Percentiles rank a stretch among this genome's conserved stretches.
These are phyloP conservation scores for Trichoderma gracile DNA, from an alignment of 2,329 filamentous ascomycete species.

Conservation along the genomic window DNA sequence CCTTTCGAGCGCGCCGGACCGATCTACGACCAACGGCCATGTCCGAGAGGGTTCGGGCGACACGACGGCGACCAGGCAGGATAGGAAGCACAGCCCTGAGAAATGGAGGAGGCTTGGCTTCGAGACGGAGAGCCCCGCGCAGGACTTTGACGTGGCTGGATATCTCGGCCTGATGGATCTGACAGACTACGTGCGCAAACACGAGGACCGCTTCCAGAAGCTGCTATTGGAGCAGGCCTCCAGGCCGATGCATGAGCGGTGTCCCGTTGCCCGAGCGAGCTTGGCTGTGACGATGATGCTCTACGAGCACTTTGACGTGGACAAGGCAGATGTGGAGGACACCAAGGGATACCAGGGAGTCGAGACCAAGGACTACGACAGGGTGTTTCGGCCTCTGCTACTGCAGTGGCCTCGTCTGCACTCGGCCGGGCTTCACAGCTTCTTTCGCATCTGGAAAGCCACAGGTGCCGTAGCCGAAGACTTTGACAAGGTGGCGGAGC, in stretches of 20 bases:
- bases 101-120: slow-evolving; percentile 95
- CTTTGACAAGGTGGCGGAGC: slow-evolving; percentile 89
- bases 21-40: slow-evolving; percentile 42
- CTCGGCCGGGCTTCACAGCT: slow-evolving; percentile 79
- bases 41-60: slow-evolving; percentile 42
- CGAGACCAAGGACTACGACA: slow-evolving; percentile 79
- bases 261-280: slow-evolving; percentile 84
- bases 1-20: slow-evolving; percentile 73
- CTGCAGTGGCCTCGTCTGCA: slow-evolving; percentile 93
- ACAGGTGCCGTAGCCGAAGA: slow-evolving; percentile 83
- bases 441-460: slow-evolving; percentile 89
- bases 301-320: slow-evolving; percentile 95
- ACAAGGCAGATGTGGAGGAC: slow-evolving; percentile 78
- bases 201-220: slow-evolving; percentile 92
- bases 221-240: slow-evolving; percentile 85
- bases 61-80: slow-evolving; percentile 51
- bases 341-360: slow-evolving; percentile 71
- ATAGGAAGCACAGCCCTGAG: slow-evolving; percentile 75
- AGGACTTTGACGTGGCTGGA: slow-evolving; percentile 82
- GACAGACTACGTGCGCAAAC: slow-evolving; percentile 87
- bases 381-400: slow-evolving; percentile 80
- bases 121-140: slow-evolving; percentile 80
- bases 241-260: slow-evolving; percentile 69
- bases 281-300: slow-evolving; percentile 83
- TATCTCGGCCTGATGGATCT: slow-evolving; percentile 98